Percentiles rank a stretch among this genome's conserved stretches.
These are phyloP conservation scores for Globisporangium carolinianum DNA, from an alignment of 352 stramenopile genomes.

Conservation along the genomic window DNA sequence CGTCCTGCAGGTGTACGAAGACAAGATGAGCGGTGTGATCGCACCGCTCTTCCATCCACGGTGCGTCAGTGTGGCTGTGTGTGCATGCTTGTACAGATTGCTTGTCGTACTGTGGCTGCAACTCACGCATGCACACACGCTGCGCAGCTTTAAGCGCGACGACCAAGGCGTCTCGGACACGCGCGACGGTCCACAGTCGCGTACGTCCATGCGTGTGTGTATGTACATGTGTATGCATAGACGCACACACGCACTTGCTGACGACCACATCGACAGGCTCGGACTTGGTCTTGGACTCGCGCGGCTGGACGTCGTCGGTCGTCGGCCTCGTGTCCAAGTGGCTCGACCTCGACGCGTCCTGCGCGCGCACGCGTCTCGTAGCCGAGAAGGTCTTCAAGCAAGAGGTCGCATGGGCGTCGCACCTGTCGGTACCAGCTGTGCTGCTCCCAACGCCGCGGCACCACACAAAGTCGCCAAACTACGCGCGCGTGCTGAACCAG, in stretches of 20 bases:
- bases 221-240: background rate
- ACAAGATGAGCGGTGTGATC: conserved; percentile 75
- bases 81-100: too few species aligned
- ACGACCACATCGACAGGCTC: conserved; percentile 29
- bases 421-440: conserved; percentile 94
- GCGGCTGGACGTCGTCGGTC: conserved; percentile 76
- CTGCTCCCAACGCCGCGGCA: conserved; percentile 77
- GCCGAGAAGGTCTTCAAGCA: conserved; percentile 83
- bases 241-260: background rate
- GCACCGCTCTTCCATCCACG: conserved; percentile 79
- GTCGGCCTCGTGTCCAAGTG: conserved; percentile 77
- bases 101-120: too few species aligned
- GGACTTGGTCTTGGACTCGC: conserved; percentile 79
- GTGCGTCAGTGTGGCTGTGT: conserved; percentile 15
- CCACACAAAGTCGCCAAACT: conserved; percentile 57
- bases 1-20: conserved; percentile 48
- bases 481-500: conserved; percentile 82
- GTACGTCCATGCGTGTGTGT: conserved; percentile 18
- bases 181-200: conserved; percentile 47
- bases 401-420: conserved; percentile 94
- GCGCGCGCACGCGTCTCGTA: conserved; percentile 26
- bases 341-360: conserved; percentile 62
- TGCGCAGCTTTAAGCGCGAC: conserved; percentile 60
- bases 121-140: background rate
- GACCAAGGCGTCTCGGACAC: conserved; percentile 48